These are phyloP conservation scores for Sclerotinia subarctica DNA, from an alignment of 2,329 filamentous ascomycete genomes.

Conservation along the genomic window DNA sequence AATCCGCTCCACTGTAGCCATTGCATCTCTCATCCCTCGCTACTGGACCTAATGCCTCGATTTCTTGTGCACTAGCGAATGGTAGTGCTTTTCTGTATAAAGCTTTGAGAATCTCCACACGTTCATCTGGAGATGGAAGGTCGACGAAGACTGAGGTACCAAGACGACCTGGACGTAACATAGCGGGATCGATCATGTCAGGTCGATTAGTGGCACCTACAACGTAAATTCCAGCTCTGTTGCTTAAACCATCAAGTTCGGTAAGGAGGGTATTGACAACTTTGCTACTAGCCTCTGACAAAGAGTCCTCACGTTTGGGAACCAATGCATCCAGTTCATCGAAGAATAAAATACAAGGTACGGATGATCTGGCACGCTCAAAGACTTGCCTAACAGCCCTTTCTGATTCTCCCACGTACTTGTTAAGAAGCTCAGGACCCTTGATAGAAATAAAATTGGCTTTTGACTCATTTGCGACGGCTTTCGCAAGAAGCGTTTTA, in stretches of 20 bases:
- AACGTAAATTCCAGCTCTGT: conserved; percentile 83
- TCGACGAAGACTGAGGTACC: conserved; percentile 89
- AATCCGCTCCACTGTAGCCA: conserved; percentile 71
- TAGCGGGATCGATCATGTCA: conserved; percentile 94
- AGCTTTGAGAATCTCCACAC: conserved; percentile 80
- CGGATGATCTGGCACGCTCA: conserved; percentile 75
- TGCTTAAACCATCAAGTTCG: conserved; percentile 82
- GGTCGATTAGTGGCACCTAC: conserved; percentile 93
- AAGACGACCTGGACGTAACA: conserved; percentile 86
- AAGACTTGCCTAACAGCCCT: conserved; percentile 91
- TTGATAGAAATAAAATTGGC: conserved; percentile 99
- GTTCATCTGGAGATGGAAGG: conserved; percentile 72
- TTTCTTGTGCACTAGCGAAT: conserved; percentile 50
- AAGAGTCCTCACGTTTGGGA: conserved; percentile 72
- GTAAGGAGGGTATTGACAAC: conserved; percentile 95
- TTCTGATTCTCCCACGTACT: conserved; percentile 96
- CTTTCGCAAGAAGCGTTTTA: conserved; percentile 94
- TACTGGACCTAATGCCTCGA: conserved; percentile 57
- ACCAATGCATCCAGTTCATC: conserved; percentile 95
- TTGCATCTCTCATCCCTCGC: conserved; percentile 66
- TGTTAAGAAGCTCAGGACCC: conserved; percentile 93
- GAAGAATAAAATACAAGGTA: conserved; percentile 96
- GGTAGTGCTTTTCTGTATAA: conserved; percentile 53
- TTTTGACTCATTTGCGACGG: conserved; percentile 90
- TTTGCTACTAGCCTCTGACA: conserved; percentile 78